These are phyloP conservation scores for Botrytis hyacinthi DNA, from an alignment of 2,329 filamentous ascomycete genomes.

Conservation along the genomic window DNA sequence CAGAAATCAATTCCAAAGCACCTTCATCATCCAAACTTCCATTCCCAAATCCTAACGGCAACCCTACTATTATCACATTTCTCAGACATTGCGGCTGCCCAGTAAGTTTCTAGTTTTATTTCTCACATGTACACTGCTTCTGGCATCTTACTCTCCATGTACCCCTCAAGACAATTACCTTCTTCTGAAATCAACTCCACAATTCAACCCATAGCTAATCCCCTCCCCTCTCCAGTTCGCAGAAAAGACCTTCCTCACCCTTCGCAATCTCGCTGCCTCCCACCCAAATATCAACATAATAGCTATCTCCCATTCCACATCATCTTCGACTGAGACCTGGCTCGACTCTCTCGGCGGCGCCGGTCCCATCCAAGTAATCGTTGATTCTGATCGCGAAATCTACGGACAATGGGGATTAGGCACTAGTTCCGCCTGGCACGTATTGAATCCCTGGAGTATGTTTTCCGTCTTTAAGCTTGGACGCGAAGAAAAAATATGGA, in stretches of 20 bases:
- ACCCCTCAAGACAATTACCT: background rate
- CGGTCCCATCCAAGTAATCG: slow-evolving; percentile 53
- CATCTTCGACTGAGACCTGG: slow-evolving; percentile 52
- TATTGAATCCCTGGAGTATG: slow-evolving; percentile 57
- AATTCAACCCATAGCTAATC: slow-evolving; percentile 10
- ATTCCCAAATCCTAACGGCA: slow-evolving; percentile 50
- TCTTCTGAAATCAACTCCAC: background rate
- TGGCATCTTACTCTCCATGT: no score
- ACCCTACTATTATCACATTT: slow-evolving; percentile 63
- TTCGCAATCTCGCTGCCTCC: slow-evolving; percentile 52
- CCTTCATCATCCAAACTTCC: slow-evolving; percentile 53
- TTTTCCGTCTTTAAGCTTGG: slow-evolving; percentile 57
- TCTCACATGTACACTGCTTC: background rate
- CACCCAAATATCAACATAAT: slow-evolving; percentile 55
- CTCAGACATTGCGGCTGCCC: slow-evolving; percentile 73
- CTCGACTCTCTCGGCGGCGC: slow-evolving; percentile 31
- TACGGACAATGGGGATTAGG: slow-evolving; percentile 68
- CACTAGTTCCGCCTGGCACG: slow-evolving; percentile 56
- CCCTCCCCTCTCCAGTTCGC: slow-evolving; percentile 41
- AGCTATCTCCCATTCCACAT: slow-evolving; percentile 60
- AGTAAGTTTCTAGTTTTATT: slow-evolving; percentile 48
- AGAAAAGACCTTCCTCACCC: slow-evolving; percentile 60
- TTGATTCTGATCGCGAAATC: slow-evolving; percentile 58
- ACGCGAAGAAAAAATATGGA: slow-evolving; percentile 63
- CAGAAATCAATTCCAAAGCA: slow-evolving; percentile 54